A percentile compares a stretch with the other conserved stretches of the same genome.
These are phyloP conservation scores for Xylaria sp. DNA, from an alignment of 495 filamentous ascomycete genomes.

Conservation along the genomic window DNA sequence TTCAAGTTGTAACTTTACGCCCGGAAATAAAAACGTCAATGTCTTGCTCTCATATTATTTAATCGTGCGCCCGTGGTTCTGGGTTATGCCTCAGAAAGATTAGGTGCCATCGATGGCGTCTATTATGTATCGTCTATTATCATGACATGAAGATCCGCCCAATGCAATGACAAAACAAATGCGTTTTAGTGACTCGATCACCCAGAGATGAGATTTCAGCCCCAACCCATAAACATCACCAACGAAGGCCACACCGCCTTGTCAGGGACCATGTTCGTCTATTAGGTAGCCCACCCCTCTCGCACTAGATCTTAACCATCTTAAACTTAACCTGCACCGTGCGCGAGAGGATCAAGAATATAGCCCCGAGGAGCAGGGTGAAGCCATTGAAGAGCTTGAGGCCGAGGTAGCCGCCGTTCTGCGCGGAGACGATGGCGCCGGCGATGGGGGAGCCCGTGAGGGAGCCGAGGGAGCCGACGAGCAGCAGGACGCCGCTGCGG, in stretches of 20 bases:
- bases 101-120: neutral
- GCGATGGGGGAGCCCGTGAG: constrained; percentile 76
- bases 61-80: neutral
- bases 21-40: neutral
- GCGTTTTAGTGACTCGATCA: neutral
- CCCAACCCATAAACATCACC: neutral
- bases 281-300: neutral
- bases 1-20: too few relatives aligned
- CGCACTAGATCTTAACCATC: constrained; percentile 42
- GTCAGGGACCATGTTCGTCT: neutral
- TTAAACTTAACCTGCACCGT: constrained; percentile 50
- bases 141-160: neutral
- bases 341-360: constrained; percentile 56
- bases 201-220: neutral
- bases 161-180: constrained; percentile 15
- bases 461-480: constrained; percentile 66
- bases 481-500: constrained; percentile 72
- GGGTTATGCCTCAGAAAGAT: neutral
- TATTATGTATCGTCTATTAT: constrained; percentile 2
- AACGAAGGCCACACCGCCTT: neutral
- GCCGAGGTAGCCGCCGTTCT: constrained; percentile 63
- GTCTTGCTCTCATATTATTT: neutral
- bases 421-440: constrained; percentile 65
- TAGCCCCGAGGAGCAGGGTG: constrained; percentile 59
- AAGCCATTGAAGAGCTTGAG: constrained; percentile 73